Base-by-base conservation (phyloP, 1,139 yeast species). In the Scheffersomyces stambukii region DNA sequence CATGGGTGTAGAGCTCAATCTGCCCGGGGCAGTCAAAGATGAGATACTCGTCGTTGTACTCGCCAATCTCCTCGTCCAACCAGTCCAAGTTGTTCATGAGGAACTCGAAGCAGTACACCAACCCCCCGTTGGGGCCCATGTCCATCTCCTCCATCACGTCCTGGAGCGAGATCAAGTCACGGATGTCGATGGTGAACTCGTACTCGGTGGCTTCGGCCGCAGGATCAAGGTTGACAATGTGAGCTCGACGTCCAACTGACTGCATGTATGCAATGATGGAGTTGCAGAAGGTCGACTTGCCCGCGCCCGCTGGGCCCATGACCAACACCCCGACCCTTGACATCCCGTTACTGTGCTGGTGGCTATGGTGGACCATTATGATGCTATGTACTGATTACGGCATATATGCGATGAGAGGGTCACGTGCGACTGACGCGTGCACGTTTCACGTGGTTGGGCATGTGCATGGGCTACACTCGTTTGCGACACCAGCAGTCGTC, bases 11-110 rank as follows among this genome's bases (percentile, higher is more conserved):
- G 22, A 91, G 69, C 54, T 91, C 99, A 39, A 93, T 89, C 54
- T 91, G 99, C 2, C 98, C 98, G 0, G 99, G 99, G 56, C 97
- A 89, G 54, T 93, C 99, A 54, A 91, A 86, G 20, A 91, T 86
- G 41, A 91, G 64, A 47, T 86, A 91, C 49, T 91, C 97, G 48
- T 93, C 97, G 44, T 84, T 89, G 51, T 67, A 88, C 39, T 88
- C 96, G 8, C 96, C 96, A 40, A 93, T 81, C 50, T 88, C 95
- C 45, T 86, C 95, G 46, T 91, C 98, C 24, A 91, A 61, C 99
- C 98, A 91, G 60, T 93, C 99, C 37, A 91, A 55, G 47, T 93
- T 91, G 29, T 86, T 77, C 50, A 91, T 57, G 24, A 93, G 81
- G 35, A 61, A 84, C 60, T 91, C 98, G 54, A 91, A 91, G 50